Evolutionary conservation across 2,329 filamentous ascomycete species (phyloP).

Genomic region (Diaporthe sp.): DNA sequence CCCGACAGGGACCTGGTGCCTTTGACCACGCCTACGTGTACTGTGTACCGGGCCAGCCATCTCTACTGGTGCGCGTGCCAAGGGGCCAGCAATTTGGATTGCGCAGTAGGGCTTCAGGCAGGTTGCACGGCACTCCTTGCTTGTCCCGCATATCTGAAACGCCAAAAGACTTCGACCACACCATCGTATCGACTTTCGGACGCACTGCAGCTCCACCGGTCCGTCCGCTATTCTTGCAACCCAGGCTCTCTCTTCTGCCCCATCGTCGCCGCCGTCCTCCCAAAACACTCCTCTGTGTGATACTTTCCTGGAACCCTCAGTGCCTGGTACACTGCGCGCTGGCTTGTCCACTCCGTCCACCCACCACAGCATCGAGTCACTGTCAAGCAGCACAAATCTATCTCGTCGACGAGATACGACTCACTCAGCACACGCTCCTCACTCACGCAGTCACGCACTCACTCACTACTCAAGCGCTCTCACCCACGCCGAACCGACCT

Average conservation of each 20-base stretch:
- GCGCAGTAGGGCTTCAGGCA: slow-evolving; percentile 29
- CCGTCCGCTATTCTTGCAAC: slow-evolving; percentile 19
- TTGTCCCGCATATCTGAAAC: slow-evolving; percentile 58
- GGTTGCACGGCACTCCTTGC: slow-evolving; percentile 44
- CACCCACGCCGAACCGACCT: background rate
- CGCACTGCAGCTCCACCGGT: slow-evolving; percentile 41
- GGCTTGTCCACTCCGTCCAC: background rate
- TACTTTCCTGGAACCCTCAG: slow-evolving; percentile 19
- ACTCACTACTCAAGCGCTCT: background rate
- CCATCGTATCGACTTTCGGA: slow-evolving; percentile 43
- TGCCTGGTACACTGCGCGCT: slow-evolving; percentile 25
- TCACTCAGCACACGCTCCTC: background rate
- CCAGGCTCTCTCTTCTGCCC: slow-evolving; percentile 28
- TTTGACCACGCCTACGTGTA: background rate
- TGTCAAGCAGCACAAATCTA: background rate
- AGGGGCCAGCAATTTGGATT: slow-evolving; percentile 31
- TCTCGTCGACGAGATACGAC: slow-evolving; percentile 37
- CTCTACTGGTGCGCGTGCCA: slow-evolving; percentile 14
- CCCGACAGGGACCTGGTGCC: slow-evolving; percentile 2
- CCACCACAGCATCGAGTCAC: background rate
- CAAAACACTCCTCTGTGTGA: slow-evolving; percentile 26
- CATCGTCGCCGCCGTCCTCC: slow-evolving; percentile 18
- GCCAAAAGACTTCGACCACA: slow-evolving; percentile 48
- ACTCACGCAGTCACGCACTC: background rate
- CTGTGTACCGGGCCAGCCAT: background rate